Conservation (phyloP, 305 asterid genomes). For the Solanum hybrid region DNA sequence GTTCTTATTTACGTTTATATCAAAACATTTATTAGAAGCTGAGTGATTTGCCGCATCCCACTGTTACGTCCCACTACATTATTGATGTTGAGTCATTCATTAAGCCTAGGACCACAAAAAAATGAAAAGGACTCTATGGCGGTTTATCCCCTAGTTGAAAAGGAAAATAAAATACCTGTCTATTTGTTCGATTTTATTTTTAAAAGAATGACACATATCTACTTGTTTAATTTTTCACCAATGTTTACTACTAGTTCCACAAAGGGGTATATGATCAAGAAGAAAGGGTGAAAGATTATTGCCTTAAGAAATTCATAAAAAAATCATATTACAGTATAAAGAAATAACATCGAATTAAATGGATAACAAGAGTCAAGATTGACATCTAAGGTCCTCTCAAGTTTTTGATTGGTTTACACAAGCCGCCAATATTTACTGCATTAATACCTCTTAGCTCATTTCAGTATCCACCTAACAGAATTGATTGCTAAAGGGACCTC, state of each 20-base stretch:
- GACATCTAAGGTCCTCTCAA: background rate
- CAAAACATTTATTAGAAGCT: background rate
- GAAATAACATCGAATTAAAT: background rate
- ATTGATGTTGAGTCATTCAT: background rate
- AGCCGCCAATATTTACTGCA: background rate
- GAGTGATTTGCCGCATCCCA: background rate
- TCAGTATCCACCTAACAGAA: background rate
- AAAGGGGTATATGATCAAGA: background rate
- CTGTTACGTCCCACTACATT: background rate
- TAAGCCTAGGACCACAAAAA: background rate
- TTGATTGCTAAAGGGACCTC: background rate
- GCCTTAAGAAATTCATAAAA: background rate
- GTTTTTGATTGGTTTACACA: background rate
- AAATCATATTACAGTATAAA: background rate
- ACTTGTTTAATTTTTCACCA: background rate
- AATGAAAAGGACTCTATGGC: background rate
- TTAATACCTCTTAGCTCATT: background rate
- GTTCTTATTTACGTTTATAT: no score
- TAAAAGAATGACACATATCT: rapidly evolving
- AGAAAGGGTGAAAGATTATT: background rate
- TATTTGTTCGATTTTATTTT: background rate
- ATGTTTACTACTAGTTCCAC: background rate
- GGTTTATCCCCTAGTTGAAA: rapidly evolving
- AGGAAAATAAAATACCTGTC: background rate
- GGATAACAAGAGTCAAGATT: background rate